phyloP scores from a whole-genome alignment of 345 rosid species.

The Cardamine chenopodiifolia region DNA sequence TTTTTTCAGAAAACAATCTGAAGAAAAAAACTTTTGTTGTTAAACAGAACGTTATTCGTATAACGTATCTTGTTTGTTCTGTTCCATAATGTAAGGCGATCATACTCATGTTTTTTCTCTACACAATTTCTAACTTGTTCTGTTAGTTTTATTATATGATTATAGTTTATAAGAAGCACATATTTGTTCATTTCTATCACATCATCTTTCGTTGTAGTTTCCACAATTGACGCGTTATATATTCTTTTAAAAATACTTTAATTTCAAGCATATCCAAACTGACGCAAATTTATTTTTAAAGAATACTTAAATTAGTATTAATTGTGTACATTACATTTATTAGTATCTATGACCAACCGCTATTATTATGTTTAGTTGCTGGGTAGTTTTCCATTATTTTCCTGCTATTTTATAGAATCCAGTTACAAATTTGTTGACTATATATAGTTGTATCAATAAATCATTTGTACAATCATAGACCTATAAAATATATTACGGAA shows the following conservation, averaged over 20 bases:
- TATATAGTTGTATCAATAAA: neutral
- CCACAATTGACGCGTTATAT: neutral
- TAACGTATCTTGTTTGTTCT: neutral
- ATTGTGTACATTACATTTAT: slow-evolving; percentile 21
- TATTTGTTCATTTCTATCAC: slow-evolving; percentile 21
- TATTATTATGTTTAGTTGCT: slow-evolving; percentile 22
- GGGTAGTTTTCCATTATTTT: slow-evolving; percentile 24
- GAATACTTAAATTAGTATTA: neutral
- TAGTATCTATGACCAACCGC: slow-evolving; percentile 22
- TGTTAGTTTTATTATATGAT: neutral
- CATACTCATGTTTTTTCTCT: slow-evolving; percentile 1
- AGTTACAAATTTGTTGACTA: slow-evolving; percentile 18
- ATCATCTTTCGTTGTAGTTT: slow-evolving; percentile 13
- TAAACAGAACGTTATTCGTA: no score
- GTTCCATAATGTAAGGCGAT: neutral
- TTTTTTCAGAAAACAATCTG: neutral
- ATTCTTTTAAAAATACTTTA: neutral
- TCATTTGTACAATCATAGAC: slow-evolving; percentile 13
- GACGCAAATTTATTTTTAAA: neutral
- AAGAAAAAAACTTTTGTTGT: no score
- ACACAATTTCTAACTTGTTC: slow-evolving; percentile 13
- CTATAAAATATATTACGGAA: slow-evolving; percentile 2
- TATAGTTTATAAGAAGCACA: neutral
- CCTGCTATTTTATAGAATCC: neutral
- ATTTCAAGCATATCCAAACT: slow-evolving; percentile 35